Conservation (phyloP, 306 rosid genomes). For the Quercus agrifolia region DNA sequence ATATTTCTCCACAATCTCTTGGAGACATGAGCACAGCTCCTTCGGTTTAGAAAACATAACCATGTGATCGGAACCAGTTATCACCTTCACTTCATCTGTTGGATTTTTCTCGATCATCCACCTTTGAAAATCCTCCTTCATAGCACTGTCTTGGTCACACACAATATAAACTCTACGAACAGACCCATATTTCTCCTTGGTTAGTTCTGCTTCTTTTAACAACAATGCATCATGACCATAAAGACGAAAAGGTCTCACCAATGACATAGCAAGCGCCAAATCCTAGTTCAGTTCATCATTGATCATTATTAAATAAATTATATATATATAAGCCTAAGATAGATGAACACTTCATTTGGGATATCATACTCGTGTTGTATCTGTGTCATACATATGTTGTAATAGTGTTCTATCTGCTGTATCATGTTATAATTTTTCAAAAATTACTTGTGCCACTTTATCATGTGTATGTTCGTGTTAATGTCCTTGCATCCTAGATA, state of each 20-base stretch:
- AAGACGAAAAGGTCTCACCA: conserved; percentile 21
- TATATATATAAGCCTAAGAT: no score
- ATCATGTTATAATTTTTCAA: no score
- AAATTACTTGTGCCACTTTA: conserved; percentile 17
- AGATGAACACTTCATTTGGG: conserved; percentile 4
- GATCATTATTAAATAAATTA: background rate
- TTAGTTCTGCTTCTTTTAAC: conserved; percentile 18
- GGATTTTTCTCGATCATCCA: conserved; percentile 38
- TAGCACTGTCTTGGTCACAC: conserved; percentile 25
- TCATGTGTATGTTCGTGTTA: no score
- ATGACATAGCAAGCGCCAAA: conserved; percentile 25
- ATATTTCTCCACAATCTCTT: conserved; percentile 20
- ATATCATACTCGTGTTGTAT: conserved; percentile 4
- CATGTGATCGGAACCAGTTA: conserved; percentile 53
- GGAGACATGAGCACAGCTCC: conserved; percentile 28
- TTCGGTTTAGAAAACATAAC: conserved; percentile 41
- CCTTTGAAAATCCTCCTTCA: conserved; percentile 16
- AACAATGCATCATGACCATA: background rate
- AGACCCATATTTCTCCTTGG: conserved; percentile 26
- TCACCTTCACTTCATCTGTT: conserved; percentile 24
- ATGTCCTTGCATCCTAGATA: no score
- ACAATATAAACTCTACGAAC: conserved; percentile 35
- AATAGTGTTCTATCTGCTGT: no score
- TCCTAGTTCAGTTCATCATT: conserved; percentile 17
- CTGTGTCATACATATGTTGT: no score